These are phyloP conservation scores for Syncephalastrum sp. DNA, from an alignment of 371 early-diverging fungal genomes.

Conservation along the genomic window DNA sequence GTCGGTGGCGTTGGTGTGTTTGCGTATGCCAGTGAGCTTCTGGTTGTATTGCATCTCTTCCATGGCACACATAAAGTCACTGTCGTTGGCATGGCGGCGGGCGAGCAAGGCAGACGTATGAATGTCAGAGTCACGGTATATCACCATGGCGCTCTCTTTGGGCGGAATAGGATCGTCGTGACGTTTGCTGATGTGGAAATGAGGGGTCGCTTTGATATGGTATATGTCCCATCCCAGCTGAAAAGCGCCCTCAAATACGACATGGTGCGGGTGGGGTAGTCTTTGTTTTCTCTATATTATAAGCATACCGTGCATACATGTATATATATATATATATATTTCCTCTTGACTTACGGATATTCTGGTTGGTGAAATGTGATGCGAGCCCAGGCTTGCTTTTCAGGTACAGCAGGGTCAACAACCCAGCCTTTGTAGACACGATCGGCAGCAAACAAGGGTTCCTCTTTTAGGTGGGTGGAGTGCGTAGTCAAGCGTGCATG, in stretches of 20 bases:
- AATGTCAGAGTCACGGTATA: slow-evolving; percentile 70
- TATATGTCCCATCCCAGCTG: slow-evolving; percentile 52
- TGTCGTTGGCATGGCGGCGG: not conserved
- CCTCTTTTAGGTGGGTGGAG: slow-evolving; percentile 11
- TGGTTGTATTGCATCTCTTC: slow-evolving; percentile 25
- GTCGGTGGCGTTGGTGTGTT: not conserved
- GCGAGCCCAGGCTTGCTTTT: slow-evolving; percentile 59
- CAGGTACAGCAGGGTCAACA: not conserved
- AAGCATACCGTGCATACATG: no score
- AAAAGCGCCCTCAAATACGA: slow-evolving; percentile 68
- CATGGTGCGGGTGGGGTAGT: slow-evolving; percentile 4
- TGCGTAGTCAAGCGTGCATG: slow-evolving; percentile 37
- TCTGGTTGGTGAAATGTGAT: slow-evolving; percentile 25
- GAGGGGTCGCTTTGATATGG: slow-evolving; percentile 58
- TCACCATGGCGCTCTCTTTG: slow-evolving; percentile 43
- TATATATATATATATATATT: no score
- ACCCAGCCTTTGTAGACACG: slow-evolving; percentile 65
- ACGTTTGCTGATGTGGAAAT: slow-evolving; percentile 57
- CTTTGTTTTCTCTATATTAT: no score
- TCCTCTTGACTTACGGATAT: no score
- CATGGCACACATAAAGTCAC: slow-evolving; percentile 20
- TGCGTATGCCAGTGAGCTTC: slow-evolving; percentile 16
- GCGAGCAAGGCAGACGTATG: not conserved
- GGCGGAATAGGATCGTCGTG: slow-evolving; percentile 49
- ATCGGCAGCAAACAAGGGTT: slow-evolving; percentile 4